Evolutionary conservation across 495 filamentous ascomycete species (phyloP).

Genomic region (Neurospora discreta): DNA sequence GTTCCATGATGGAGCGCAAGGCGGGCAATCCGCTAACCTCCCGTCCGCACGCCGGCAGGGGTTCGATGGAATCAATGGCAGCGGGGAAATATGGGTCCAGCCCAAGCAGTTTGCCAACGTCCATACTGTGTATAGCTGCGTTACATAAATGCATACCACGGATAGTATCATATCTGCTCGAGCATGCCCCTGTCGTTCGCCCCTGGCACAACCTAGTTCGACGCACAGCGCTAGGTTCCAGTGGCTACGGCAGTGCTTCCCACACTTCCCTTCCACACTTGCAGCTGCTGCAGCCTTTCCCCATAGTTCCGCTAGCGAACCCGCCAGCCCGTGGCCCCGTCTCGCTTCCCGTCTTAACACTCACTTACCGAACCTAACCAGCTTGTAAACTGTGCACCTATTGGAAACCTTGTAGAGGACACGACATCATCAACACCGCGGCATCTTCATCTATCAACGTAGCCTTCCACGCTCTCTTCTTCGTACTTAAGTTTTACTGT

Average conservation of each 20-base stretch:
- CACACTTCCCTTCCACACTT: neutral
- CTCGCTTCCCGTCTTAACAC: neutral
- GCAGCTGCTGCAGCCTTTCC: neutral
- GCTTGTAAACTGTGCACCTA: neutral
- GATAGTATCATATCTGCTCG: neutral
- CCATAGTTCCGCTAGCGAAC: neutral
- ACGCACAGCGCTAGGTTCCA: neutral
- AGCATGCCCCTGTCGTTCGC: neutral
- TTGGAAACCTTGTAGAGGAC: neutral
- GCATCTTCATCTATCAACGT: neutral
- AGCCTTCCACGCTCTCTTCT: neutral
- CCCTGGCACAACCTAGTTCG: neutral
- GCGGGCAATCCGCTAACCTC: neutral
- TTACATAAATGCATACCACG: neutral
- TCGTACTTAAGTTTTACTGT: too few species aligned
- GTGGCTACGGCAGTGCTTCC: neutral
- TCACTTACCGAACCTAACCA: too few species aligned
- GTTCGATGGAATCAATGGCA: neutral
- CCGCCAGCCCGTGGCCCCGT: neutral
- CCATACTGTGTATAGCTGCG: neutral
- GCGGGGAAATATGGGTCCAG: neutral
- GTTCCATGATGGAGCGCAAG: neutral
- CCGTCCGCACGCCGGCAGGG: too few species aligned
- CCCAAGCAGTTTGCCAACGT: neutral
- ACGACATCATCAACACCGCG: neutral